Evolutionary conservation across 257 asterid species (phyloP), one percentile per base, ranked within the genome.

Genomic region (Ehretia macrophylla): DNA sequence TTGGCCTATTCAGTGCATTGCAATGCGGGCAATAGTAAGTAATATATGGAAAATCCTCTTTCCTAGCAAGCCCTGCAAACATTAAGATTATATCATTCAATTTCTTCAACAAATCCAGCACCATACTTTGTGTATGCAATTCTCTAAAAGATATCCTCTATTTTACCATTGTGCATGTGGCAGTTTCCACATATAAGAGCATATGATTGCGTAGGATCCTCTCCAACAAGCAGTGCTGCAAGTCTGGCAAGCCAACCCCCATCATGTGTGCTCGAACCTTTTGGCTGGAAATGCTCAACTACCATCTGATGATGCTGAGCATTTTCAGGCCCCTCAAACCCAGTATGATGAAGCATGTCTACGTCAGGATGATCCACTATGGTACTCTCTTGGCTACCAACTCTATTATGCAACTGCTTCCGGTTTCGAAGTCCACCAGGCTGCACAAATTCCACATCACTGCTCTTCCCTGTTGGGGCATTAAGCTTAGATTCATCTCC

Each of bases 1-100:
- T 86, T 49, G 83, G 75, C 78, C 68, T 74, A 67, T 91, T 91
- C 68, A 91, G 70, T 63, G 88, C 90, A 44, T 77, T 70, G 83
- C 97, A 91, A 72, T 81, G 96, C 12, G 96, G 95, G 72, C 98
- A 88, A 70, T 85, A 88, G 83, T 91, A 88, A 20, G 95, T 85
- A 27, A 85, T 68, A 38, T 71, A 85, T 1, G 94, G 88, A 53
- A 68, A 77, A 32, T 91, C 98, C 59, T 91, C 98, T 75, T 82
- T 88, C 84, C 95, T 82, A 14, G 88, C 90, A 16, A 91, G 92
- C 62, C 98, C 96, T 91, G 83, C 61, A 72, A 59, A 56, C 19
- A 56, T n/a, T 58, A 32, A 53, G 52, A 55, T 58, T 18, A 44
- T n/a, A 57, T 54, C 14, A 40, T 22, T 49, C 64, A 27, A 22